Conservation (phyloP, 352 stramenopile genomes). For the Pythium aquatile region DNA sequence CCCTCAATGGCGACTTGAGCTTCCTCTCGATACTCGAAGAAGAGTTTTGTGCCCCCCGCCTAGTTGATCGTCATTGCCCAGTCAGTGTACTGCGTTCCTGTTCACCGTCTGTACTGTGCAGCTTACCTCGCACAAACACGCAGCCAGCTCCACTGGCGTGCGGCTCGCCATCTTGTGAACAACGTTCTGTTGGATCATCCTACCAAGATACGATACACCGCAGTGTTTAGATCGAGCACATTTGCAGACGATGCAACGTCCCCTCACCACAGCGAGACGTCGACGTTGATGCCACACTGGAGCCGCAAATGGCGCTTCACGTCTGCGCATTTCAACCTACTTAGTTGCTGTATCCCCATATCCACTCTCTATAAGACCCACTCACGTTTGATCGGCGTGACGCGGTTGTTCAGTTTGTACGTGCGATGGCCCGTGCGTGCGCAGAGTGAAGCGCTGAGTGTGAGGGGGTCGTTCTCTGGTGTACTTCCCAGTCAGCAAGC, state of each 20-base stretch:
- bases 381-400: constrained; percentile 38
- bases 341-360: neutral
- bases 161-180: constrained; percentile 38
- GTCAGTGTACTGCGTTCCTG: no score
- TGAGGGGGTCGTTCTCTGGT: constrained; percentile 30
- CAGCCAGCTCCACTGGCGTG: constrained; percentile 32
- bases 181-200: constrained; percentile 45
- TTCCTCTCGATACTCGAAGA: constrained; percentile 39
- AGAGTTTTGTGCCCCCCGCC: constrained; percentile 38
- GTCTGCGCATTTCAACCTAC: constrained; percentile 16
- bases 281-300: constrained; percentile 41
- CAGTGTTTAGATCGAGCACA: neutral
- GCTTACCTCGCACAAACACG: constrained; percentile 40
- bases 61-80: neutral
- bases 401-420: constrained; percentile 41
- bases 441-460: constrained; percentile 29
- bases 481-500: neutral
- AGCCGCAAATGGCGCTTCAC: constrained; percentile 39
- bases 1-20: constrained; percentile 22
- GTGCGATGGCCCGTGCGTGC: constrained; percentile 30
- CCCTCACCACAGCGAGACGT: constrained; percentile 38
- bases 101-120: neutral
- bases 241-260: neutral
- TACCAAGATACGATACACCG: constrained; percentile 1
- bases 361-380: neutral